These are phyloP conservation scores for Metarhizium album DNA, from an alignment of 2,329 filamentous ascomycete species.

Conservation along the genomic window DNA sequence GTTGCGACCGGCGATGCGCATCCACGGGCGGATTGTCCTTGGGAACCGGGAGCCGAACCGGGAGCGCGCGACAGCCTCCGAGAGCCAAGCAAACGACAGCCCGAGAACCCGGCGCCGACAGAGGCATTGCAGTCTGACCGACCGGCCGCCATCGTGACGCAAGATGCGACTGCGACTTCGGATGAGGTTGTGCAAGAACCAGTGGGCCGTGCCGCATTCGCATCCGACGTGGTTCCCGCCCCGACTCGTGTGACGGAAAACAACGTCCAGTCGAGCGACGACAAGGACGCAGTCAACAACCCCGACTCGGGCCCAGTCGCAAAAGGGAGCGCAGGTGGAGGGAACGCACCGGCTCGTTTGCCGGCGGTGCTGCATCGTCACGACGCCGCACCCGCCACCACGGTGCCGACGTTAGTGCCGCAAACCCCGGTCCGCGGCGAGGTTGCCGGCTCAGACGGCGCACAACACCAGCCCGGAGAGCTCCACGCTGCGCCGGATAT, in stretches of 20 bases:
- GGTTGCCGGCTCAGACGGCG: neutral
- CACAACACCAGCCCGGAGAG: neutral
- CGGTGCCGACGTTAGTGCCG: neutral
- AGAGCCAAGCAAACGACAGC: neutral
- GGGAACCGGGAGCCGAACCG: too few relatives aligned
- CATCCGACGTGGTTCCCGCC: too few relatives aligned
- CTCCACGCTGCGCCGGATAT: slow-evolving; percentile 8
- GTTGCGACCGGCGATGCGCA: neutral
- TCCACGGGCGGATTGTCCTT: neutral
- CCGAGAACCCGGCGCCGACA: neutral
- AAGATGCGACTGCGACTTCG: neutral
- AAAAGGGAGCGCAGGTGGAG: too few relatives aligned
- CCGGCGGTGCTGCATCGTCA: too few relatives aligned
- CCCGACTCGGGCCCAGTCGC: too few relatives aligned
- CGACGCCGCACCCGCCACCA: too few relatives aligned
- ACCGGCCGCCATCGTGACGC: neutral
- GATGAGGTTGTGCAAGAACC: neutral
- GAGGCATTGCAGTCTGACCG: neutral
- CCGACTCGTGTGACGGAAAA: neutral
- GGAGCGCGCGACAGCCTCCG: neutral
- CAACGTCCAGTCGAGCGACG: neutral
- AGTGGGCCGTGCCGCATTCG: neutral
- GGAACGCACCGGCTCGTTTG: too few relatives aligned
- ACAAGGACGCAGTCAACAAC: neutral
- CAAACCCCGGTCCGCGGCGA: neutral